Evolutionary conservation across 148 eudicot genomes (phyloP), one percentile per base, ranked within the genome.

Genomic region (Chenopodium berlandieri): DNA sequence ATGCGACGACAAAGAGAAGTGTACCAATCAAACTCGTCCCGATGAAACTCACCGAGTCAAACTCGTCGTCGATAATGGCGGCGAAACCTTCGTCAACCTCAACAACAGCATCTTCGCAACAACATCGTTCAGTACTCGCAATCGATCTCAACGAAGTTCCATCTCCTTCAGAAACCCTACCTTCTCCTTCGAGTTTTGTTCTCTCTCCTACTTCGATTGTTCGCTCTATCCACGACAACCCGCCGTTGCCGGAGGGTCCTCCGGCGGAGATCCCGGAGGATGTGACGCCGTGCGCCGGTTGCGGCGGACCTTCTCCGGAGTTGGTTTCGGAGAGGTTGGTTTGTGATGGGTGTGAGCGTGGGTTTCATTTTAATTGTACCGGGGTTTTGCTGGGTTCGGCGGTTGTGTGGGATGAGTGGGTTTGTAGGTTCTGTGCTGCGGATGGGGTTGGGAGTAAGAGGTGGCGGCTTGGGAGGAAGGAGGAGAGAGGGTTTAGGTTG

Each of bases 301-400:
- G 76, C 5, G 76, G 60, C 14, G 76, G 31, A 37, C 7, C 31
- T n/a, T 73, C 84, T 56, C 60, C 80, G 71, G 14, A 80, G 83
- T 23, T 76, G 80, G 19, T 76, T 12, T 4, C 63, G 2, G 79
- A 86, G 17, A 60, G 85, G 83, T 62, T 69, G 23, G 83, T 60
- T 23, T 86, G 94, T 77, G 94, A 91, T 46, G 92, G 90, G 0
- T 91, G 94, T 75, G 94, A 91, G 83, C 86, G 91, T 7, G 90
- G 88, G 11, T 89, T 89, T 65, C 92, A 91, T 80, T 80, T 86
- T 44, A 69, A 14, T 8, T 88, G 89, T 76, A 9, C 90, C 52
- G 70, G 72, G 19, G 80, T 75, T 13, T 13, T 30, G 71, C 71
- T 19, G 71, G 85, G 75, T 62, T 78, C 83, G 65, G 34, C 83